A percentile compares a stretch with the other conserved stretches of the same genome.
Evolutionary conservation across 164 flowering plant species (phyloP).

Genomic region (Liriodendron chinense): DNA sequence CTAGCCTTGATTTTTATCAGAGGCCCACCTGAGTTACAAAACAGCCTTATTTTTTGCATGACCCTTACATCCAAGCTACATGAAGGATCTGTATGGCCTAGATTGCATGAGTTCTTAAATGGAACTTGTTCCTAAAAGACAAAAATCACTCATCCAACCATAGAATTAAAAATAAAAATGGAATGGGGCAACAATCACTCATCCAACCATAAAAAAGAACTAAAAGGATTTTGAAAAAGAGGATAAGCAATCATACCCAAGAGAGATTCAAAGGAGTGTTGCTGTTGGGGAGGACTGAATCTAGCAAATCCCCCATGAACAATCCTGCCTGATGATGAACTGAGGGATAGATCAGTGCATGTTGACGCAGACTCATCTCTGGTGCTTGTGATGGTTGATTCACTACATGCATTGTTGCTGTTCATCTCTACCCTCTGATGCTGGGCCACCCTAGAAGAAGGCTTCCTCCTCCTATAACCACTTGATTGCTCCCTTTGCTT

Average conservation of each 20-base stretch:
- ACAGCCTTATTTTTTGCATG: no score
- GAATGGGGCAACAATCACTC: not conserved
- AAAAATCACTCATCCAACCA: not conserved
- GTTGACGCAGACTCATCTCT: constrained; percentile 53
- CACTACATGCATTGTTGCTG: constrained; percentile 36
- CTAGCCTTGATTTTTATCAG: no score
- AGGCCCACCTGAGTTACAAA: no score
- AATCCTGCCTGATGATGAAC: constrained; percentile 22
- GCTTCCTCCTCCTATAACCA: constrained; percentile 40
- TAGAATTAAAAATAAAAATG: not conserved
- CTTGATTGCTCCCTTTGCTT: constrained; percentile 48
- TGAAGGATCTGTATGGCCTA: no score
- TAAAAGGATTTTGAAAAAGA: not conserved
- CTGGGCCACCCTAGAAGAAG: constrained; percentile 13
- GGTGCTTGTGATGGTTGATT: constrained; percentile 37
- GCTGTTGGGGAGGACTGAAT: constrained; percentile 15
- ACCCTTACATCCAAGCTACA: no score
- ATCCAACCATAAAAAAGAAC: not conserved
- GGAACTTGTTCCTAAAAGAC: not conserved
- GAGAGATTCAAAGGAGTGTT: constrained; percentile 7
- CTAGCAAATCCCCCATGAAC: constrained; percentile 19
- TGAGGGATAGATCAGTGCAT: constrained; percentile 51
- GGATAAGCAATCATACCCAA: constrained; percentile 14
- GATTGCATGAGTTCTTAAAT: no score
- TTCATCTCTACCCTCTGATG: constrained; percentile 9